Percentiles rank a stretch among this genome's conserved stretches.
Conservation (phyloP, 768 basidiomycete species). For the Trametes maxima region DNA sequence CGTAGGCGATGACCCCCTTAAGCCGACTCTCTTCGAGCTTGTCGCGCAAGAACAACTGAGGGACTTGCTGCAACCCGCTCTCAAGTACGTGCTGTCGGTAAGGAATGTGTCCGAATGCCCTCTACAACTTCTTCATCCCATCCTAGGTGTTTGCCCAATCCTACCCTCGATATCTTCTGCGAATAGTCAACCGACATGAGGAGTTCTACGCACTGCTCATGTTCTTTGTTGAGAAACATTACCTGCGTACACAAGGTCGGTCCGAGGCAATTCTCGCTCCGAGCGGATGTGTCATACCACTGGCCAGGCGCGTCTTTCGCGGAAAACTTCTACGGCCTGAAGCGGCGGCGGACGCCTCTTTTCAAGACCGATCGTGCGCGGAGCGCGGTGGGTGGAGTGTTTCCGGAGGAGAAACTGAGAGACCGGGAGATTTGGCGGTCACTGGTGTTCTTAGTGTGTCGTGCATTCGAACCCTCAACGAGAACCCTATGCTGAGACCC, state of each 20-base stretch:
- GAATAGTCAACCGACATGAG: conserved; percentile 92
- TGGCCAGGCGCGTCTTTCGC: conserved; percentile 84
- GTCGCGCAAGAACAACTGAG: conserved; percentile 92
- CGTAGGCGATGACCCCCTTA: conserved; percentile 68
- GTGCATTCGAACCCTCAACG: not conserved
- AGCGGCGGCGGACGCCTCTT: conserved; percentile 71
- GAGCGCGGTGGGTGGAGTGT: conserved; percentile 67
- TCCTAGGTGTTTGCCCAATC: conserved; percentile 89
- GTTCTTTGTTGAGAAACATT: conserved; percentile 88
- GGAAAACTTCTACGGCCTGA: conserved; percentile 95
- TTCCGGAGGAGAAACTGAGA: conserved; percentile 66
- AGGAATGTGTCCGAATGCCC: conserved; percentile 31
- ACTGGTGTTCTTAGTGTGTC: conserved; percentile 74
- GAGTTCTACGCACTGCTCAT: conserved; percentile 92
- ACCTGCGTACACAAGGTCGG: conserved; percentile 84
- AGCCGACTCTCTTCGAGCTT: conserved; percentile 88
- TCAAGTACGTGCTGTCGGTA: conserved; percentile 93
- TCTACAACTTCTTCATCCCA: not conserved
- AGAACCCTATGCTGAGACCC: not conserved
- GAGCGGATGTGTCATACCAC: not conserved
- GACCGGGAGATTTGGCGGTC: conserved; percentile 73
- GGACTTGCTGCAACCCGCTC: conserved; percentile 89
- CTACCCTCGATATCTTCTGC: conserved; percentile 90
- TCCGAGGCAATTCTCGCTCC: not conserved
- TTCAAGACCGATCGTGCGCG: conserved; percentile 69